Conservation (phyloP, 176 grass and related monocot genomes). For the Chloris gayana region DNA sequence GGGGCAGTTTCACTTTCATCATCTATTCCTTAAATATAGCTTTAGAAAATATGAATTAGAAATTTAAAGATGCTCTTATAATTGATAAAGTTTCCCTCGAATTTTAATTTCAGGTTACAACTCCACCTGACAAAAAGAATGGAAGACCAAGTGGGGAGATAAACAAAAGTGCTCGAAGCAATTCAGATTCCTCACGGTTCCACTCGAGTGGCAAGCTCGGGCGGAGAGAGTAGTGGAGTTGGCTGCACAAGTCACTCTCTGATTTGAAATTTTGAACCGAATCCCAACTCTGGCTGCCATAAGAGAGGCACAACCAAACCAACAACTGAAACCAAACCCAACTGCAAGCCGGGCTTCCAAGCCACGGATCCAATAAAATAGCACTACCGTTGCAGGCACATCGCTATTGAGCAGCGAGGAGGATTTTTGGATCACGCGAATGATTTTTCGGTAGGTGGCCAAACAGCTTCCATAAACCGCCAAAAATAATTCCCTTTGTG, state of each 20-base stretch:
- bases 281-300: constrained; percentile 1
- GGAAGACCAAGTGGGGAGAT: background rate
- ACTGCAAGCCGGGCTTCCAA: background rate
- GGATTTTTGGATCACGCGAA: constrained; percentile 20
- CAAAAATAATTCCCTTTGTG: background rate
- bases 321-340: constrained; percentile 21
- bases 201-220: background rate
- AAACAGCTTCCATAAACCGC: constrained; percentile 1
- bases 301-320: background rate
- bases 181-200: constrained; percentile 39
- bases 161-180: background rate
- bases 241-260: constrained; percentile 33
- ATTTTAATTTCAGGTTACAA: background rate
- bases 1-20: too few species aligned
- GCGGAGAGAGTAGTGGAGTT: background rate
- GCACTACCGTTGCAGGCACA: background rate
- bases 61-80: too few species aligned
- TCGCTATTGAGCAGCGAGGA: constrained; percentile 27
- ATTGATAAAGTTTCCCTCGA: too few species aligned
- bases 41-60: too few species aligned
- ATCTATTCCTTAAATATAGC: too few species aligned
- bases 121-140: background rate
- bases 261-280: constrained; percentile 15
- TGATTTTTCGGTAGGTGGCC: constrained; percentile 14
- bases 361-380: background rate